Percentiles rank a stretch among this genome's conserved stretches.
Evolutionary conservation across 805 yeast species (phyloP).

Genomic region (Jamesozyma hellenica): DNA sequence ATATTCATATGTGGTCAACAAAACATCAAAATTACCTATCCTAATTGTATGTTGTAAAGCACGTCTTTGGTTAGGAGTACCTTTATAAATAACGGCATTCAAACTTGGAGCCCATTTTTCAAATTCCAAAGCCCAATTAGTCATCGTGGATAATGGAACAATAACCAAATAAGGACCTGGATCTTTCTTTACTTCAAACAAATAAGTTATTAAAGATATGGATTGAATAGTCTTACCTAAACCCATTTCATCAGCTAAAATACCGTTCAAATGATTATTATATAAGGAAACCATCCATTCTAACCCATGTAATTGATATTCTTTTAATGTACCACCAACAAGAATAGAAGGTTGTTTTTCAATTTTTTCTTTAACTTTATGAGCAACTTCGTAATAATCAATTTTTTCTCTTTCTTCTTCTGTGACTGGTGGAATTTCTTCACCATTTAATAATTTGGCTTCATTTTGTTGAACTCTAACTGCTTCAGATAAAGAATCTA

Average conservation of each 20-base stretch:
- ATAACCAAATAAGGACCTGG: conserved; percentile 67
- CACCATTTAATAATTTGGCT: conserved; percentile 26
- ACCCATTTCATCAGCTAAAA: conserved; percentile 98
- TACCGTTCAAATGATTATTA: conserved; percentile 93
- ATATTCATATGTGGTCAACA: conserved; percentile 75
- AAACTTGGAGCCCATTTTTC: conserved; percentile 84
- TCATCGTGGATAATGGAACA: conserved; percentile 74
- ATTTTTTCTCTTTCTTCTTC: conserved; percentile 54
- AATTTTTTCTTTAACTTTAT: conserved; percentile 57
- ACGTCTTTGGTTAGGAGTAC: conserved; percentile 64
- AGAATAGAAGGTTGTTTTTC: conserved; percentile 56
- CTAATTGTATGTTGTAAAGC: conserved; percentile 53
- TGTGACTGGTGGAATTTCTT: conserved; percentile 30
- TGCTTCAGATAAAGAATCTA: conserved; percentile 69
- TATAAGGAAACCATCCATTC: conserved; percentile 98
- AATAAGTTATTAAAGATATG: conserved; percentile 63
- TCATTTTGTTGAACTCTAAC: conserved; percentile 63
- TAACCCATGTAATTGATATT: conserved; percentile 81
- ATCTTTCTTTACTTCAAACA: conserved; percentile 55
- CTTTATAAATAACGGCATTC: conserved; percentile 64
- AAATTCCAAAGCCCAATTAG: conserved; percentile 79
- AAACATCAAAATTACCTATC: conserved; percentile 61
- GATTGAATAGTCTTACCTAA: conserved; percentile 89
- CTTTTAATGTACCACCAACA: conserved; percentile 72
- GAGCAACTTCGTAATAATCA: conserved; percentile 79